Evolutionary conservation across 1,284 basidiomycete genomes (phyloP), one percentile per base, ranked within the genome.

Genomic region (Hemileccinum hortonii): DNA sequence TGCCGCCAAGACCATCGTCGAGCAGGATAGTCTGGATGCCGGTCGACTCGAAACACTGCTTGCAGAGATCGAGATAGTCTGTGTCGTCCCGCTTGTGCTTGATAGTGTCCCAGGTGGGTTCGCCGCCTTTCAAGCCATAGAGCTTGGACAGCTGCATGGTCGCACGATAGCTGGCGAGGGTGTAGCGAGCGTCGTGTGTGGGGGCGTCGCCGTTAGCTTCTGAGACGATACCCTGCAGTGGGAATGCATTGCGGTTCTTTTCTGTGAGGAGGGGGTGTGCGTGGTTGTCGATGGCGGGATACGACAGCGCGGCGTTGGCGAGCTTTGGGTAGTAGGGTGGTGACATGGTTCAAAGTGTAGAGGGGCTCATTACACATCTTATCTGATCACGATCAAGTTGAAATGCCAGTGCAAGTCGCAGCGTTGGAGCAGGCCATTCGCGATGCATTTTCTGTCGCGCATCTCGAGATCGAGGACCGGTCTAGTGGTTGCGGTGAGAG

Each of bases 401-500:
- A 26, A 26, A 18, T 11, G 87, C 81, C 84, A 44, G 75, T 88
- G 56, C 75, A 81, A 51, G 64, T 71, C 5, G 62, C 65, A 39
- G 77, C 78, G 47, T 73, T 90, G 48, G 85, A 89, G 65, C 65
- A 71, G 40, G 79, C 80, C 14, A 82, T 90, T 52, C 79, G 81
- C 50, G 70, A 73, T 32, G 78, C 78, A 0, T 76, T 90, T 53
- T 76, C 80, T 3, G 78, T 89, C 38, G 66, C 73, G 3, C 83
- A 87, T 60, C 76, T 90, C 18, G 79, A 89, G 62, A 84, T 91
- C 44, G 74, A 83, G 56, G 89, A 91, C 64, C 77, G 81, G 58
- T 90, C 88, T 1, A 87, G 75, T 58, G 89, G 89, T 6, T 92
- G 89, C 58, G 89, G 89, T 3, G 82, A 88, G 59, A 90, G 76